Conservation (phyloP, 371 early-diverging fungal species). For the Cokeromyces recurvatus region DNA sequence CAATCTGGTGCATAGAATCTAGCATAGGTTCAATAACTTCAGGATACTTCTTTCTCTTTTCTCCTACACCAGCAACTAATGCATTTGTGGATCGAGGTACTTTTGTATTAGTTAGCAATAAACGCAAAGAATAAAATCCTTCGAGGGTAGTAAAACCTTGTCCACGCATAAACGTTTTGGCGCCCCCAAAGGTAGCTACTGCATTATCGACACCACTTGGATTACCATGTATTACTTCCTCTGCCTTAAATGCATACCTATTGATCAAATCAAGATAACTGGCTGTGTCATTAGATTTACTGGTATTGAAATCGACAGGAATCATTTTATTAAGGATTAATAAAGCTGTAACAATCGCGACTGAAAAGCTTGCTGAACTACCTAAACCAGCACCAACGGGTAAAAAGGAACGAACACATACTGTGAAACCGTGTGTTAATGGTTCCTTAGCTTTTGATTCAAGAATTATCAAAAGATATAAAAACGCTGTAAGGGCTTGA, state of each 20-base stretch:
- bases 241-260: slow-evolving; percentile 83
- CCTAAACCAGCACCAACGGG: slow-evolving; percentile 97
- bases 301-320: slow-evolving; percentile 15
- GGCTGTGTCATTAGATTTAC: slow-evolving; percentile 4
- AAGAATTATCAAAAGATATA: slow-evolving; percentile 34
- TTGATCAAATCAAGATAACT: slow-evolving; percentile 59
- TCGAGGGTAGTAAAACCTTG: slow-evolving; percentile 35
- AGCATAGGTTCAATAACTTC: slow-evolving; percentile 65
- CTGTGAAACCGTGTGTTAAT: slow-evolving; percentile 42
- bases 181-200: slow-evolving; percentile 79
- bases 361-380: slow-evolving; percentile 90
- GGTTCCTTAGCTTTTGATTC: slow-evolving; percentile 12
- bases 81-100: slow-evolving; percentile 86
- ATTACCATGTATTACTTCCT: slow-evolving; percentile 92
- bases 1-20: slow-evolving; percentile 72
- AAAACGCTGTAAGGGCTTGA: slow-evolving; percentile 39
- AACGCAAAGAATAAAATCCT: slow-evolving; percentile 62
- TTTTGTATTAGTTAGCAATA: slow-evolving; percentile 82
- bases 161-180: slow-evolving; percentile 53
- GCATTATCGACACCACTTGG: slow-evolving; percentile 96
- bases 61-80: slow-evolving; percentile 80
- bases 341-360: slow-evolving; percentile 73
- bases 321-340: slow-evolving; percentile 49
- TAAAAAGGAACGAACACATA: slow-evolving; percentile 68
- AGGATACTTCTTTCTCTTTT: slow-evolving; percentile 60